A percentile compares a stretch with the other conserved stretches of the same genome.
These are phyloP conservation scores for Coemansia sp. DNA, from an alignment of 192 early-diverging fungal species.

Conservation along the genomic window DNA sequence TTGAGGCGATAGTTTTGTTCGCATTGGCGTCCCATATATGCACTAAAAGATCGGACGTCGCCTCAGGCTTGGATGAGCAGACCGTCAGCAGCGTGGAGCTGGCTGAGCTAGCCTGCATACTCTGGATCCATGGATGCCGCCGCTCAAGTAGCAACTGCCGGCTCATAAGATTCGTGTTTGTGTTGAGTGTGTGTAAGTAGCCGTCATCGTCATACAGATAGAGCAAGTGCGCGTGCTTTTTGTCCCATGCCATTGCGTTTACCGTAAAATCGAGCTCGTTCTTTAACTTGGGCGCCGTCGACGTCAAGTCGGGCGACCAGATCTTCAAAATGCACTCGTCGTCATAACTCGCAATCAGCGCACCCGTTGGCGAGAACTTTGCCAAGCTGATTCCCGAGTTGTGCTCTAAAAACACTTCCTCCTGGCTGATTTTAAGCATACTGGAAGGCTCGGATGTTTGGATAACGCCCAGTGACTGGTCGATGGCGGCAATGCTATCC, in stretches of 20 bases:
- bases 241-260: conserved; percentile 54
- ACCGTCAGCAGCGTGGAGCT: conserved; percentile 46
- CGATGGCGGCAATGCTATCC: conserved; percentile 2
- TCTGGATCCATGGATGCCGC: conserved; percentile 47
- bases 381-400: conserved; percentile 50
- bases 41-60: conserved; percentile 35
- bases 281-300: conserved; percentile 43
- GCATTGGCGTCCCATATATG: conserved; percentile 53
- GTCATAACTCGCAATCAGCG: conserved; percentile 57
- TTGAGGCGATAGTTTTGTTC: conserved; percentile 23
- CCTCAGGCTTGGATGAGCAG: conserved; percentile 49
- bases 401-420: conserved; percentile 57
- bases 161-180: conserved; percentile 48
- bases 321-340: conserved; percentile 55
- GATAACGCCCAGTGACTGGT: conserved; percentile 17
- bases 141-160: conserved; percentile 31
- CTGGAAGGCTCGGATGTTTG: conserved; percentile 30
- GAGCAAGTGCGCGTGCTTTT: conserved; percentile 47
- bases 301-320: conserved; percentile 48
- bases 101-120: conserved; percentile 39
- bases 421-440: conserved; percentile 50
- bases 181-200: conserved; percentile 51
- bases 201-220: conserved; percentile 53
- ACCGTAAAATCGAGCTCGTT: conserved; percentile 54
- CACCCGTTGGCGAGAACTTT: conserved; percentile 44